phyloP scores from a whole-genome alignment of 2,329 filamentous ascomycete genomes.

The Fusarium sp. region DNA sequence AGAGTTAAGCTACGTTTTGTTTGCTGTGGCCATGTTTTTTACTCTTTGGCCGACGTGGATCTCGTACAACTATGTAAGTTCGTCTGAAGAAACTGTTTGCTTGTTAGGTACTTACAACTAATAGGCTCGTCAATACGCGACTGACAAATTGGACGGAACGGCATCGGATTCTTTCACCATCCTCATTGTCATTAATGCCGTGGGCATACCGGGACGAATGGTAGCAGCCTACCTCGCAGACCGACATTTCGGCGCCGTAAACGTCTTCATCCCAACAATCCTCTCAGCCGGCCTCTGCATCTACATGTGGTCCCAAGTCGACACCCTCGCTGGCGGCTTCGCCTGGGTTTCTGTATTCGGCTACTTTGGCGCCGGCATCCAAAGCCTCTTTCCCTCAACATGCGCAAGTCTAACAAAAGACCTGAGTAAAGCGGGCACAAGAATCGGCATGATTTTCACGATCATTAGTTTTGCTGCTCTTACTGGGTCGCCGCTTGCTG shows the following conservation, averaged over 20 bases:
- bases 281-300: constrained; percentile 56
- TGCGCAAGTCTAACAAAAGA: constrained; percentile 58
- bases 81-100: neutral
- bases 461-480: constrained; percentile 63
- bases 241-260: constrained; percentile 61
- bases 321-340: constrained; percentile 52
- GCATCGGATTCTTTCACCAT: constrained; percentile 63
- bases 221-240: constrained; percentile 65
- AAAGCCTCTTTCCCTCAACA: constrained; percentile 69
- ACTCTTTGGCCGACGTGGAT: constrained; percentile 60
- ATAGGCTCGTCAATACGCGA: constrained; percentile 51
- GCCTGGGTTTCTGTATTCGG: constrained; percentile 70
- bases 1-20: constrained; percentile 54
- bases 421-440: constrained; percentile 60
- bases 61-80: constrained; percentile 56
- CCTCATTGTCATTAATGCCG: constrained; percentile 65
- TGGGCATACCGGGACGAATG: constrained; percentile 64
- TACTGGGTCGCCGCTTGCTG: constrained; percentile 63
- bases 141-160: constrained; percentile 54
- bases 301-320: constrained; percentile 62
- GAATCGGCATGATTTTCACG: constrained; percentile 68
- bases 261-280: constrained; percentile 61
- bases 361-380: constrained; percentile 67
- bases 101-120: neutral
- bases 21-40: constrained; percentile 49